Conservation (phyloP, 169 alveolate species). For the Cryptosporidium viatorum region DNA sequence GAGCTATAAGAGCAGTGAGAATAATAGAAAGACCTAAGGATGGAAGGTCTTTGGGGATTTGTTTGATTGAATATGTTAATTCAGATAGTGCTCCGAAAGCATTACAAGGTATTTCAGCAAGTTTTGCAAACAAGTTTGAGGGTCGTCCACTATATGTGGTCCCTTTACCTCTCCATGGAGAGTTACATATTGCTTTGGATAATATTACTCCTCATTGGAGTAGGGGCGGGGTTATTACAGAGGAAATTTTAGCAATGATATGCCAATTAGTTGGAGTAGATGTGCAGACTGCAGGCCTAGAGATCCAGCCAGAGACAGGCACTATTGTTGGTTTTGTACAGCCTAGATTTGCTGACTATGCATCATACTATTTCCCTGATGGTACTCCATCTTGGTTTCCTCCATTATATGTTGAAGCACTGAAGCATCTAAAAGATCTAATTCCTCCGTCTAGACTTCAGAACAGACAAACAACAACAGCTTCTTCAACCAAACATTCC, state of each 20-base stretch:
- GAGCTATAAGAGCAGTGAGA: conserved; percentile 67
- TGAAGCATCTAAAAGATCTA: conserved; percentile 44
- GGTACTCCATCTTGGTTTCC: conserved; percentile 76
- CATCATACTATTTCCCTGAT: conserved; percentile 69
- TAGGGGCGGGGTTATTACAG: conserved; percentile 56
- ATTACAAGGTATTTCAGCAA: conserved; percentile 63
- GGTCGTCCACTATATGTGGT: conserved; percentile 74
- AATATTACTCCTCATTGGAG: conserved; percentile 76
- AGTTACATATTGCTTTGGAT: conserved; percentile 66
- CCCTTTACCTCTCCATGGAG: conserved; percentile 71
- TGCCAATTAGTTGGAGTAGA: conserved; percentile 73
- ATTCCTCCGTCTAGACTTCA: conserved; percentile 72
- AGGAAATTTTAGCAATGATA: conserved; percentile 72
- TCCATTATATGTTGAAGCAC: conserved; percentile 71
- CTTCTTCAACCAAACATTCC: conserved; percentile 10
- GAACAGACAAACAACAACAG: conserved; percentile 22
- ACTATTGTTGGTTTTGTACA: conserved; percentile 68
- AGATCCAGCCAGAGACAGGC: conserved; percentile 74
- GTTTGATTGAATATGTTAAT: conserved; percentile 66
- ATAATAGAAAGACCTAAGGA: conserved; percentile 70
- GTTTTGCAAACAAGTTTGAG: conserved; percentile 67
- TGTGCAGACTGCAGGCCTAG: conserved; percentile 67
- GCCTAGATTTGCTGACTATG: conserved; percentile 76
- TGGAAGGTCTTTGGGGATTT: conserved; percentile 73
- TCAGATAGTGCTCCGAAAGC: conserved; percentile 73